Evolutionary conservation across 106 monocot species (phyloP), one percentile per base, ranked within the genome.

Genomic region (Dioscorea dumetorum): DNA sequence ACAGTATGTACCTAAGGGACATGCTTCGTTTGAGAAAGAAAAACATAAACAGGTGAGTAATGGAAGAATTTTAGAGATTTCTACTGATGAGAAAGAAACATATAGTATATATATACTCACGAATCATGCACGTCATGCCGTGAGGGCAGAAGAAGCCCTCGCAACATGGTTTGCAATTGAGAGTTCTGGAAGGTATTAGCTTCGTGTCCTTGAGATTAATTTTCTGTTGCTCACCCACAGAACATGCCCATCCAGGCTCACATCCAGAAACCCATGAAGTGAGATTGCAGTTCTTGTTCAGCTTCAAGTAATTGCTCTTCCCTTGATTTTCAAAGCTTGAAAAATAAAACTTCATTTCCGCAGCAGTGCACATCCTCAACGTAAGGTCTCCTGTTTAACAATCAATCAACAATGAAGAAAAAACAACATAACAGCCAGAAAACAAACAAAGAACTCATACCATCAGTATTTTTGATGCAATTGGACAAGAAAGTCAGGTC

Each of bases 291-390:
- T 95, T 95, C 70, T 73, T 84, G 70, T 91, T 91, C 8, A 86
- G 88, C 63, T 80, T 97, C 64, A 87, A 59, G 70, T 78, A 87
- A 35, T 74, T 73, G 33, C 41, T 72, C 48, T 67, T 74, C 24
- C 66, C 56, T 11, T 60, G 73, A 24, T 74, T 67, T 61, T 70
- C 81, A 12, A 97, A 78, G 22, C 71, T 73, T 13, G 22, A 70
- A 74, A 97, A 91, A 74, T 97, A 97, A 72, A 93, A 93, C 60
- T 79, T 90, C 64, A 90, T 81, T 70, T 99, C 99, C n/a, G 99
- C 89, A 11, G 85, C 68, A 48, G 88, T 89, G 69, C 95, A 97
- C 74, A 97, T 35, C 24, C 91, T 81, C 58, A 19, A 16, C 24
- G 76, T 32, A 24, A 91, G 75, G 54, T 82, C 91, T 49, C 80